phyloP scores from a whole-genome alignment of 148 eudicot genomes.

The Chenopodium album region DNA sequence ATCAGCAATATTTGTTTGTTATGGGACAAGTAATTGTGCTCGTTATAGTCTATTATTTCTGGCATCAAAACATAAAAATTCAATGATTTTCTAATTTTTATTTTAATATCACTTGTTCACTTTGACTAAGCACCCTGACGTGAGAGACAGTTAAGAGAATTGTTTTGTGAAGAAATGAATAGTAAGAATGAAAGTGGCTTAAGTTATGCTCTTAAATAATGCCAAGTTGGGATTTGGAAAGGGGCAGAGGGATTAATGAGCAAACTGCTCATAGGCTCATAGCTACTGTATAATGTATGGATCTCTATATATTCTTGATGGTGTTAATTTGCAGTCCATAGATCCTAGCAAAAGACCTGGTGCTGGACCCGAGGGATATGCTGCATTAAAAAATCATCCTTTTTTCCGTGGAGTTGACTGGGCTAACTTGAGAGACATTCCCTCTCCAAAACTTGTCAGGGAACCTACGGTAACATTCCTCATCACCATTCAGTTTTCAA shows the following conservation, averaged over 20 bases:
- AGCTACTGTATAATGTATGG: background rate
- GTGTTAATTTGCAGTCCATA: conserved; percentile 51
- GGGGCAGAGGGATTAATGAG: background rate
- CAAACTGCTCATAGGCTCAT: conserved; percentile 5
- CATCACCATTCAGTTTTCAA: background rate
- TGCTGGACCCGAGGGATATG: conserved; percentile 90
- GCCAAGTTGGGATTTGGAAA: background rate
- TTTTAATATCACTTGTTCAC: background rate
- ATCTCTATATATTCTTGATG: conserved; percentile 1
- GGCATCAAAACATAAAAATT: background rate
- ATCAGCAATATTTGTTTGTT: background rate
- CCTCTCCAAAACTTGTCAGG: conserved; percentile 77
- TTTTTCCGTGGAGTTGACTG: conserved; percentile 85
- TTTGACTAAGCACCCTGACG: background rate
- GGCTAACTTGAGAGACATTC: conserved; percentile 55
- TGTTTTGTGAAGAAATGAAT: background rate
- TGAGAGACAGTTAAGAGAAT: background rate
- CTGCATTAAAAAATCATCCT: conserved; percentile 69
- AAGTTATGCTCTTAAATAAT: background rate
- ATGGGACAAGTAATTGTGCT: too few species aligned
- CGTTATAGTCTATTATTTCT: too few species aligned
- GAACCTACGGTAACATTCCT: conserved; percentile 50
- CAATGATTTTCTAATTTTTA: background rate
- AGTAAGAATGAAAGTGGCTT: background rate
- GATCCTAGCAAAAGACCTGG: conserved; percentile 96